Base-by-base conservation (phyloP, 2,329 filamentous ascomycete genomes). In the Sclerotinia spermophila region DNA sequence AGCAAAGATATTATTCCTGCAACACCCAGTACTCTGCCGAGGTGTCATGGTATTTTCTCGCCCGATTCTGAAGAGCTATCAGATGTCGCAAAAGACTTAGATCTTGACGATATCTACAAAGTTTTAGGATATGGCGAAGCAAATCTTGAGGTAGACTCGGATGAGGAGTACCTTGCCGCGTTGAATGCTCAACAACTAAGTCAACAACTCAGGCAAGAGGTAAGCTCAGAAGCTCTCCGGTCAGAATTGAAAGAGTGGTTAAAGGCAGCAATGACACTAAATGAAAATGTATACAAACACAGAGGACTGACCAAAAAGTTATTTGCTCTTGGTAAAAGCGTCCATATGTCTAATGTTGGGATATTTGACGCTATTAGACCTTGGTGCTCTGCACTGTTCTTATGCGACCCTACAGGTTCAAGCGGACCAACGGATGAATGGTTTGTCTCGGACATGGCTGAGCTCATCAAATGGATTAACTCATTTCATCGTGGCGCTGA, bases 401-500 rank as follows among this genome's bases (percentile, higher is more conserved):
- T 65, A 27, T 65, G 27, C 44, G 44, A 65, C 6, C 61, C 27
- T 2, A 38, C 13, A n/a, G 21, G 51, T 65, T 65, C 44, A n/a
- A 38, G 42, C 19, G 21, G 21, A 51, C 30, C 2, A 4, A 30
- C 24, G 5, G 42, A 48, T 59, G 33, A 59, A 59, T 65, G 19
- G 44, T 30, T 65, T 35, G 30, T 65, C 44, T 48, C 61, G 17
- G 61, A 65, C 35, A 65, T 51, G 27, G 44, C 61, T n/a, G 35
- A 21, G 3, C 35, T 55, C 33, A 67, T 67, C 5, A 67, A 42
- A 38, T 67, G 13, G 27, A 27, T 27, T 17, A 67, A 67, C 8
- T 56, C 11, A 42, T 55, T 67, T 33, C 64, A 67, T 3, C 48
- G 48, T 56, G 35, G 48, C 11, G 48, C 64, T 30, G 48, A 67